phyloP scores from a whole-genome alignment of 306 rosid genomes.

The Trifolium fragiferum region DNA sequence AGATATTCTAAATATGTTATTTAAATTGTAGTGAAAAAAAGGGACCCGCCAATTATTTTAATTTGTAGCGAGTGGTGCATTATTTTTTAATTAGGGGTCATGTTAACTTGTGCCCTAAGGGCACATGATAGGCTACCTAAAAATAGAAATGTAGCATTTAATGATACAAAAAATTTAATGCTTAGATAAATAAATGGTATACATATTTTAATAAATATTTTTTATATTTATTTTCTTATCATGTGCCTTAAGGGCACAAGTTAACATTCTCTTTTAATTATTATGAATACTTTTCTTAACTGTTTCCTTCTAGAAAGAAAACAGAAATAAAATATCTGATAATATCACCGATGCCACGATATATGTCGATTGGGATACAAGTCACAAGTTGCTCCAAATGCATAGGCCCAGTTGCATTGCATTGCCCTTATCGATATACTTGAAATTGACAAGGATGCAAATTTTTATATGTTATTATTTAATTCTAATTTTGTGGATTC shows the following conservation, averaged over 20 bases:
- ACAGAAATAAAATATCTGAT: neutral
- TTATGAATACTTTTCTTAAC: neutral
- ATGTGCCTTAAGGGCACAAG: too few species aligned
- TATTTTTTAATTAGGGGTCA: too few species aligned
- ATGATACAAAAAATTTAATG: too few species aligned
- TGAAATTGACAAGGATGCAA: neutral
- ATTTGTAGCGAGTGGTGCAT: slow-evolving; percentile 2
- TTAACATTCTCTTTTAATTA: too few species aligned
- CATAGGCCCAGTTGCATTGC: neutral
- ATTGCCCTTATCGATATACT: neutral
- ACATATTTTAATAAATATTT: too few species aligned
- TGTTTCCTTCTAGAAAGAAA: slow-evolving; percentile 35
- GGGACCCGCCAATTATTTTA: slow-evolving; percentile 1
- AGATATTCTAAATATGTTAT: too few species aligned
- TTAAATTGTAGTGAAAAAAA: too few species aligned
- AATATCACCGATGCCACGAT: neutral
- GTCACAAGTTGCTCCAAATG: slow-evolving; percentile 30
- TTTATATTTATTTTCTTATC: too few species aligned
- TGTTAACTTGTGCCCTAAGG: too few species aligned
- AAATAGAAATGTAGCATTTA: too few species aligned
- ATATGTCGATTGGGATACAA: neutral
- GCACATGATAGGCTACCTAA: too few species aligned
- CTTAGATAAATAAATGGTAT: too few species aligned
- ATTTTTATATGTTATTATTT: slow-evolving; percentile 13
- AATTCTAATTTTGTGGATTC: neutral